Conservation (phyloP, 2,329 filamentous ascomycete species). For the Orbilia oligospora region DNA sequence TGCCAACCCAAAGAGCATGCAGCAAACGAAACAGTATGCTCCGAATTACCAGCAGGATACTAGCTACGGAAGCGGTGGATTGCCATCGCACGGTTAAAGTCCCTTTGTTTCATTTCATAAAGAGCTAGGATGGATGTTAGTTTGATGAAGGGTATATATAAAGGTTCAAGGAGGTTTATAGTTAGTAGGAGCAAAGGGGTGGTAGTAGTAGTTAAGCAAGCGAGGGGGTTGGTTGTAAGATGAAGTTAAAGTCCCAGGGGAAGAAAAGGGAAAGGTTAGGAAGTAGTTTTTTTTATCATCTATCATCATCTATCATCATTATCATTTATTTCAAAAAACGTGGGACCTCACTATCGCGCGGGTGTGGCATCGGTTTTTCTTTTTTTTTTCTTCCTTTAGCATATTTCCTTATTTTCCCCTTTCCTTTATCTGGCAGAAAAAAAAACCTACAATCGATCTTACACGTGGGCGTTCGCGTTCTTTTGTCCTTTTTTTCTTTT, state of each 20-base stretch:
- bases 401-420: conserved; percentile 6
- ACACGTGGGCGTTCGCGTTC: conserved; percentile 28
- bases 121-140: neutral
- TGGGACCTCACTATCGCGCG: no score
- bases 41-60: conserved; percentile 58
- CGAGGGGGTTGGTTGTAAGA: neutral
- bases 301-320: no score
- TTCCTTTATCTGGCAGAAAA: neutral
- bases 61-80: conserved; percentile 59
- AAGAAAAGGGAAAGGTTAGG: no score
- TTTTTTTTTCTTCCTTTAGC: neutral
- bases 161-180: no score
- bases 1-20: conserved; percentile 61
- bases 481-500: conserved; percentile 3
- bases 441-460: conserved; percentile 4
- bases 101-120: neutral
- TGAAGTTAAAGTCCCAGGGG: no score
- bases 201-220: no score
- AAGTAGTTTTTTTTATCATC: no score
- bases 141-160: no score
- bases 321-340: no score
- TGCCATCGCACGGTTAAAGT: conserved; percentile 59
- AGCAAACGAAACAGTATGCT: conserved; percentile 57
- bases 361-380: no score
- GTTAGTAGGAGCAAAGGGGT: no score